Base-by-base conservation (phyloP, 2,329 filamentous ascomycete species). In the Aspergillus sp. region DNA sequence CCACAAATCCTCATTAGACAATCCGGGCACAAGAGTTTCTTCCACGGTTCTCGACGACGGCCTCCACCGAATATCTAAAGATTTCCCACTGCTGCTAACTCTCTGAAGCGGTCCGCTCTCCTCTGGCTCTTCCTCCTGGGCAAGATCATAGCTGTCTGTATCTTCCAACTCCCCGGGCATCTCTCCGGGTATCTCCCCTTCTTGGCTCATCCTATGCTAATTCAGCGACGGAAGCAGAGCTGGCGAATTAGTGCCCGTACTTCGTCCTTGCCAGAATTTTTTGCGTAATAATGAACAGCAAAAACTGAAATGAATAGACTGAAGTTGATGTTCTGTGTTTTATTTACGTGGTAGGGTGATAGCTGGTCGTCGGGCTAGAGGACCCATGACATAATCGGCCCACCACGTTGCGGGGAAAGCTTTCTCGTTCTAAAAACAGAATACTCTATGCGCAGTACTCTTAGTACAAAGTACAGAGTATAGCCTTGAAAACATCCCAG, bases 1-100 rank as follows among this genome's bases (percentile, higher is more conserved):
- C 83, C 85, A 89, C 0, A 89, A 65, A 53, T 88, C 81, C 38
- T 89, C 84, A 55, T 88, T 89, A 7, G 73, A 73, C 51, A 89
- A 62, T 0, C 84, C 83, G 1, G 82, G 80, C 0, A 88, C 80
- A 7, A 89, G 69, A 0, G 79, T 52, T 34, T 63, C 59, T 0
- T 63, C 58, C 30, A 35, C 32, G 4, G 12, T 36, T 27, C 42
- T 36, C n/a, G 30, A 36, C 27, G 40, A 28, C 26, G 39, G 7
- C 33, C 36, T 34, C 19, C 27, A 44, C 12, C 19, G 26, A 26
- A 34, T 28, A 33, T 43, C 41, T 7, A 28, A 27, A 7, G 19
- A 12, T 12, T 27, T 43, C 29, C 8, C 19, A 7, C 6, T 27
- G 33, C 27, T 44, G 7, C 26, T 35, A 6, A 35, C 12, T 28